These are phyloP conservation scores for Cytospora piceicola DNA, from an alignment of 2,329 filamentous ascomycete species.

Conservation along the genomic window DNA sequence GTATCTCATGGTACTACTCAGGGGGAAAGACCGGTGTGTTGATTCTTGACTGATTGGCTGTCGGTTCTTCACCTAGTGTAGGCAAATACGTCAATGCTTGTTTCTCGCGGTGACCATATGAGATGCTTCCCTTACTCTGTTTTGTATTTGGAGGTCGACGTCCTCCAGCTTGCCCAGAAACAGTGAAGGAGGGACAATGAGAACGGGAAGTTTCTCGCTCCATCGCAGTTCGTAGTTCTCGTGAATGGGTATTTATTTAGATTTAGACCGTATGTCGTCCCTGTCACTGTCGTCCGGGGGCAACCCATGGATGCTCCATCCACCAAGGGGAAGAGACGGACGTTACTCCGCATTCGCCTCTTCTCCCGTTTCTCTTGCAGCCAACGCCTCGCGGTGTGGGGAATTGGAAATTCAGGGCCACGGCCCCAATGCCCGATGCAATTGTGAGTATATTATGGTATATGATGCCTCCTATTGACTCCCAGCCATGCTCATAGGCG, in stretches of 20 bases:
- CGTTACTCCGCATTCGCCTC: background rate
- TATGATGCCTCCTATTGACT: background rate
- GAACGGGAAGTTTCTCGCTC: background rate
- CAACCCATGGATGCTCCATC: background rate
- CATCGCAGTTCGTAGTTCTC: background rate
- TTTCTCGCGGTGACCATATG: background rate
- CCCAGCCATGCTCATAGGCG: background rate
- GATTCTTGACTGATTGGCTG: background rate
- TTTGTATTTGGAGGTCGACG: background rate
- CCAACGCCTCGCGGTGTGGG: background rate
- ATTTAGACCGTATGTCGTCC: background rate
- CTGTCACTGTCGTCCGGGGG: background rate
- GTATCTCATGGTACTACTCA: conserved; percentile 31
- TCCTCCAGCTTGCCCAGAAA: background rate
- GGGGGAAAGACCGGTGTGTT: conserved; percentile 13
- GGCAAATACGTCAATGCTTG: background rate
- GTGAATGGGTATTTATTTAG: background rate
- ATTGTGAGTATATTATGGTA: background rate
- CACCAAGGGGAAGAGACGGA: background rate
- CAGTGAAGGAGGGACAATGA: background rate
- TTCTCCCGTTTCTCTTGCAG: background rate
- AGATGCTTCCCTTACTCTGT: background rate
- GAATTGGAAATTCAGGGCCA: conserved; percentile 1
- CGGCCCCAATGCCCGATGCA: background rate
- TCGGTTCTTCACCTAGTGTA: background rate